These are phyloP conservation scores for Mortierella sp. DNA, from an alignment of 371 early-diverging fungal genomes.

Conservation along the genomic window DNA sequence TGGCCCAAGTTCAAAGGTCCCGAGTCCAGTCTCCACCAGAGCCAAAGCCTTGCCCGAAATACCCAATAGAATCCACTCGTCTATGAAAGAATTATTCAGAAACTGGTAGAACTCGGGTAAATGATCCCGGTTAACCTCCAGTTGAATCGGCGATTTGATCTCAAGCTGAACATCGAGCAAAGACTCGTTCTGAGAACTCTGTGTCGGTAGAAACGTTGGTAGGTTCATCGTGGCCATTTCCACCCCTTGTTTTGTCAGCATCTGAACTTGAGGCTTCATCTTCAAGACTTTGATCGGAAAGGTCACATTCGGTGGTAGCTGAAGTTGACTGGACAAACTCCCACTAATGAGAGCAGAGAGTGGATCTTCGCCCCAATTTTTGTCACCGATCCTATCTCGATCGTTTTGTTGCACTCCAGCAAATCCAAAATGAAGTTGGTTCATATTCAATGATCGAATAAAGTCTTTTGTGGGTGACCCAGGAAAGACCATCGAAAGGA, in stretches of 20 bases:
- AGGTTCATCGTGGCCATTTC: constrained; percentile 29
- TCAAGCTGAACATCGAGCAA: constrained; percentile 29
- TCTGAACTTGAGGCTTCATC: constrained; percentile 26
- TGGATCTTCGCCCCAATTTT: too few species aligned
- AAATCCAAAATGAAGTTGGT: constrained; percentile 36
- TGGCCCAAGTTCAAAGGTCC: constrained; percentile 48
- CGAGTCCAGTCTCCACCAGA: constrained; percentile 40
- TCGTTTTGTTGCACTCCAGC: not conserved
- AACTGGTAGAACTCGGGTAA: constrained; percentile 31
- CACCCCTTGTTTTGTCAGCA: constrained; percentile 1
- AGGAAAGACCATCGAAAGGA: constrained; percentile 41
- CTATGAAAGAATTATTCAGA: constrained; percentile 34
- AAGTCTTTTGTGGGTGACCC: constrained; percentile 43
- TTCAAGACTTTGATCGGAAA: constrained; percentile 44
- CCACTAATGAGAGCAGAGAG: constrained; percentile 32
- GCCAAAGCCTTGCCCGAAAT: constrained; percentile 38
- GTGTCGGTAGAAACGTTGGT: constrained; percentile 25
- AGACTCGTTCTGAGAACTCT: constrained; percentile 33
- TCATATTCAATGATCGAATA: constrained; percentile 35
- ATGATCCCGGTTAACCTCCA: constrained; percentile 17
- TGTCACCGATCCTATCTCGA: not conserved
- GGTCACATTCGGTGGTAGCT: constrained; percentile 45
- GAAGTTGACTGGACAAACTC: constrained; percentile 27
- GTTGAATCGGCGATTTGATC: not conserved
- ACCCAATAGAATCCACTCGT: constrained; percentile 41